These are phyloP conservation scores for Lactarius tabidus DNA, from an alignment of 768 basidiomycete species.

Conservation along the genomic window DNA sequence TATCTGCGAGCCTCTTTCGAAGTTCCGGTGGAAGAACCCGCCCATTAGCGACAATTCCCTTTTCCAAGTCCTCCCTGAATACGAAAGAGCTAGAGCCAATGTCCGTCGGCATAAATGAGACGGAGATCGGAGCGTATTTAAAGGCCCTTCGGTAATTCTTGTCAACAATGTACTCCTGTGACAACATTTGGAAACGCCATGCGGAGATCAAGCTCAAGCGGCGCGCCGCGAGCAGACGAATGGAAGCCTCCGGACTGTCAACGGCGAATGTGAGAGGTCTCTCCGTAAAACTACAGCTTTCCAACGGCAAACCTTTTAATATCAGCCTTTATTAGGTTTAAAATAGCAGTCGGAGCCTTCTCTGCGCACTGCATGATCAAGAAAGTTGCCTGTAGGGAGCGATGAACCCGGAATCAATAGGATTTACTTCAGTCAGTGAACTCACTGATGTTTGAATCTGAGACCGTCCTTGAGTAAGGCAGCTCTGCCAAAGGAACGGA, in stretches of 20 bases:
- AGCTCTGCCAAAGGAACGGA: constrained; percentile 54
- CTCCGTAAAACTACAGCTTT: neutral
- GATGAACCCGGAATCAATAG: neutral
- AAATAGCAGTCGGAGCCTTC: neutral
- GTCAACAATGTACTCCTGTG: constrained; percentile 58
- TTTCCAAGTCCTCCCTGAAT: constrained; percentile 48
- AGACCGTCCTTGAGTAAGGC: constrained; percentile 38
- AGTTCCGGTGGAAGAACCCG: constrained; percentile 56
- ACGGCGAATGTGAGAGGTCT: neutral
- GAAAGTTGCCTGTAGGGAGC: constrained; percentile 2
- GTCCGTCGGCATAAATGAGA: constrained; percentile 73
- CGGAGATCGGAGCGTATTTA: constrained; percentile 61
- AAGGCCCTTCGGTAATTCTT: constrained; percentile 60
- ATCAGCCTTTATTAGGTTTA: constrained; percentile 12
- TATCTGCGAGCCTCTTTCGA: constrained; percentile 60
- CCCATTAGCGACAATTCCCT: constrained; percentile 43
- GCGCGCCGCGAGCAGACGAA: constrained; percentile 49
- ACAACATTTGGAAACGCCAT: constrained; percentile 66
- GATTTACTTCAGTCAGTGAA: constrained; percentile 9
- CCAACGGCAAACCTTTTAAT: constrained; percentile 17
- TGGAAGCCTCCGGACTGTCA: constrained; percentile 44
- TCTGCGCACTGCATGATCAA: constrained; percentile 34
- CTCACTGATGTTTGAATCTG: constrained; percentile 50
- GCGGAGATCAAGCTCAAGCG: constrained; percentile 55
- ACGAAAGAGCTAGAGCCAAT: constrained; percentile 62